Conservation (phyloP, 2,329 filamentous ascomycete genomes). For the Kalaharituber pfeilii region DNA sequence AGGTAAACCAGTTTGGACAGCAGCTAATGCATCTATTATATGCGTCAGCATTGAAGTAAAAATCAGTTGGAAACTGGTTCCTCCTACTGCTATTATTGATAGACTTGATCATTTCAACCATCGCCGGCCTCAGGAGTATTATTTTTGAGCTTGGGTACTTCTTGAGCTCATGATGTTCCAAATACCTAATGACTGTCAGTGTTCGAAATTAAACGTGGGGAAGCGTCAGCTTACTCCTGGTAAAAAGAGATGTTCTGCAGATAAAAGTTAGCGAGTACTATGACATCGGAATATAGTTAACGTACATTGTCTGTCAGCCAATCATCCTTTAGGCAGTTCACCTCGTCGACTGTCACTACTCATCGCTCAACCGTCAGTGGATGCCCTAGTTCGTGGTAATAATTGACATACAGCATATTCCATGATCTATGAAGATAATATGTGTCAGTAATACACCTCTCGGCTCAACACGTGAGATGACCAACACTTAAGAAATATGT, state of each 20-base stretch:
- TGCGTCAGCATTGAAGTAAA: conserved; percentile 3
- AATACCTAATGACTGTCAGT: conserved; percentile 37
- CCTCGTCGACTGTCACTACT: conserved; percentile 70
- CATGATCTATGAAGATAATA: conserved; percentile 44
- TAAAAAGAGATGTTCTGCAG: conserved; percentile 85
- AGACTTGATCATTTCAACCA: conserved; percentile 84
- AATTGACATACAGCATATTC: conserved; percentile 40
- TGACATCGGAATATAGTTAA: conserved; percentile 16
- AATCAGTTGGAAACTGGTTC: background rate
- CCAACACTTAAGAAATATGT: conserved; percentile 56
- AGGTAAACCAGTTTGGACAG: conserved; percentile 52
- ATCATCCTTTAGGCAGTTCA: conserved; percentile 73
- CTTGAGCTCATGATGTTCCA: conserved; percentile 73
- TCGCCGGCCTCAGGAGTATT: conserved; percentile 74
- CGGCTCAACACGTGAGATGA: too few species aligned
- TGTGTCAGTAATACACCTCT: background rate
- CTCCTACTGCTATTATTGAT: conserved; percentile 38
- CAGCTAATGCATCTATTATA: conserved; percentile 32
- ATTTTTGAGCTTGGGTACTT: conserved; percentile 72
- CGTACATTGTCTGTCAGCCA: conserved; percentile 92
- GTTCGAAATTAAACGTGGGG: background rate
- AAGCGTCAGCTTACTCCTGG: conserved; percentile 53
- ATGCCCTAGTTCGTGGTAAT: conserved; percentile 24
- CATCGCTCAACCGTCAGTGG: conserved; percentile 3
- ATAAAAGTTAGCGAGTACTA: conserved; percentile 11